Evolutionary conservation across 768 basidiomycete species (phyloP).

Genomic region (Auriscalpium microsporum): DNA sequence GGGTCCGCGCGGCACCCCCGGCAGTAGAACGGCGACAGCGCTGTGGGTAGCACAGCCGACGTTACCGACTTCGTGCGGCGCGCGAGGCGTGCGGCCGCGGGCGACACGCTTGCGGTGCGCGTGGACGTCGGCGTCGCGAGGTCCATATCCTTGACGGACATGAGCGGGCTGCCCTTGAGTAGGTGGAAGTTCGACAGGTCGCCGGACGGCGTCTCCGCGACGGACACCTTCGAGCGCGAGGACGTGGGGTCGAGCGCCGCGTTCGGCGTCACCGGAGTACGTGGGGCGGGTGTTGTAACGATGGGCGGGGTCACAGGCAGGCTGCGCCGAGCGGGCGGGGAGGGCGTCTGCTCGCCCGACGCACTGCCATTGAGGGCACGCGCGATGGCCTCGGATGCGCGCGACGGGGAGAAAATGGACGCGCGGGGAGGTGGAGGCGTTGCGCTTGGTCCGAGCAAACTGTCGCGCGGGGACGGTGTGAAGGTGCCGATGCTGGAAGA

Average conservation of each 20-base stretch:
- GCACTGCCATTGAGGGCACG: background rate
- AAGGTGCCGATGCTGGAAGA: too few species aligned
- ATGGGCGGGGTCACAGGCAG: background rate
- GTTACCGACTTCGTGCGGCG: background rate
- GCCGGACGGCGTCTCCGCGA: constrained; percentile 17
- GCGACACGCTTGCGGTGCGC: constrained; percentile 7
- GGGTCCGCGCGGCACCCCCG: background rate
- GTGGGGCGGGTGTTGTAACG: background rate
- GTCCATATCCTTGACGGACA: constrained; percentile 9
- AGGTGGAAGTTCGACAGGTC: constrained; percentile 15
- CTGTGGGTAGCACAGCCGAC: too few species aligned
- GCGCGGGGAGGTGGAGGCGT: background rate
- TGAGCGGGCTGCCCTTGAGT: constrained; percentile 11
- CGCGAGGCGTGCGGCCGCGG: background rate
- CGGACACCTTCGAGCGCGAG: constrained; percentile 6
- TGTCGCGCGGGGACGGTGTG: too few species aligned
- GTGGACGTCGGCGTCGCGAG: constrained; percentile 12
- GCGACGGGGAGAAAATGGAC: background rate
- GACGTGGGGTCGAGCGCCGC: constrained; percentile 1
- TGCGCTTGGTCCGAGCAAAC: too few species aligned
- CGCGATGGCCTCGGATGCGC: background rate
- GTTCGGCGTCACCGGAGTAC: background rate
- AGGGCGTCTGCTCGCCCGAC: background rate
- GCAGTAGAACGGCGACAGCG: background rate
- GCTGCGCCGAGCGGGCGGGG: background rate